Conservation (phyloP, 345 rosid genomes). For the Heritiera fomes region DNA sequence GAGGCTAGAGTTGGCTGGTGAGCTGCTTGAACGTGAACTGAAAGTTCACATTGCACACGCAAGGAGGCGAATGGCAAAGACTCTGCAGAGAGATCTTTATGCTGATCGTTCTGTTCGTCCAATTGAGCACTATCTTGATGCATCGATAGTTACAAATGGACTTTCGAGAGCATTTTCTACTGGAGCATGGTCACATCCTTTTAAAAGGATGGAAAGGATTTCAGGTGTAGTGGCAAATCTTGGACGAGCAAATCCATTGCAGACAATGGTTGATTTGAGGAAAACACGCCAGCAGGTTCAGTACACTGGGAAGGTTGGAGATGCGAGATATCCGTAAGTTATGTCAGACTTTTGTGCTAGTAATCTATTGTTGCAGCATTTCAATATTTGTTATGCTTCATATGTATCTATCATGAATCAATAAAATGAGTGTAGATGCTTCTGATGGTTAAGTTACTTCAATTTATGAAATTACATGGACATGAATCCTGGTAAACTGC, state of each 20-base stretch:
- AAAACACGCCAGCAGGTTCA: conserved; percentile 79
- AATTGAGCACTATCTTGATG: conserved; percentile 82
- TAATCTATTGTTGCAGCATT: background rate
- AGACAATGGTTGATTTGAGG: conserved; percentile 77
- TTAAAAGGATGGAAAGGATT: conserved; percentile 73
- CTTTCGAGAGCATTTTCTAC: conserved; percentile 93
- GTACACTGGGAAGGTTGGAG: conserved; percentile 94
- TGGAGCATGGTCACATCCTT: conserved; percentile 97
- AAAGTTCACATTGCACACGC: conserved; percentile 76
- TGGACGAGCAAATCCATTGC: conserved; percentile 86
- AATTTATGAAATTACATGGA: no score
- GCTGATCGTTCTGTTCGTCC: conserved; percentile 60
- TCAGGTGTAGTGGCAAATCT: conserved; percentile 92
- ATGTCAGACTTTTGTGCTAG: conserved; percentile 7
- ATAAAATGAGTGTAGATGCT: no score
- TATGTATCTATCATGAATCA: background rate
- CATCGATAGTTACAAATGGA: conserved; percentile 85
- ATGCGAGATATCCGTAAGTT: conserved; percentile 97
- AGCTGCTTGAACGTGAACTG: conserved; percentile 82
- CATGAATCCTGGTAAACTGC: no score
- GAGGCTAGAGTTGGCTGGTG: conserved; percentile 84
- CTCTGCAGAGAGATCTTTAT: conserved; percentile 72
- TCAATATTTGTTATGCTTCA: background rate
- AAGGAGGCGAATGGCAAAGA: conserved; percentile 67
- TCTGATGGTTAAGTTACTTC: no score